phyloP scores from a whole-genome alignment of 2,329 filamentous ascomycete species.

The Coleophoma eucalyptorum region DNA sequence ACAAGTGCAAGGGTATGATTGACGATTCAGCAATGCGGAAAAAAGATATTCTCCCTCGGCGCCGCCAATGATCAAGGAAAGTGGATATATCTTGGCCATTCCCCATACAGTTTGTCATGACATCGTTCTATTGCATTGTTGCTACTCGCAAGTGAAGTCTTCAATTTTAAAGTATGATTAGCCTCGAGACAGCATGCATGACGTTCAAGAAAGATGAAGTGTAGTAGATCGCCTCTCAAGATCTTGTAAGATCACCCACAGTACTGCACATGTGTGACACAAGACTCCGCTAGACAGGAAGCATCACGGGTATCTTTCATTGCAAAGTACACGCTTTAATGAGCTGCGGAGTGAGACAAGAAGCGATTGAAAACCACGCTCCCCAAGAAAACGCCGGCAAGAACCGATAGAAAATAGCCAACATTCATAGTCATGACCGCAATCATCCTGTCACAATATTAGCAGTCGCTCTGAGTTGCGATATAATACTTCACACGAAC shows the following conservation, averaged over 20 bases:
- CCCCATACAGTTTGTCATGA: too few species aligned
- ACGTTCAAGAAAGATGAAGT: not conserved
- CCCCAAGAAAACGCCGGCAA: constrained; percentile 73
- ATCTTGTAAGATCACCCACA: not conserved
- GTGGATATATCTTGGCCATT: too few species aligned
- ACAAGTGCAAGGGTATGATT: too few species aligned
- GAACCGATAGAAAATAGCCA: constrained; percentile 73
- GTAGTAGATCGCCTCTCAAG: not conserved
- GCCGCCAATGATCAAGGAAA: too few species aligned
- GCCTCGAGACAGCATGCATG: too few species aligned
- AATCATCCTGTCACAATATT: constrained; percentile 62
- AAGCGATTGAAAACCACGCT: constrained; percentile 46
- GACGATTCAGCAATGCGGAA: too few species aligned
- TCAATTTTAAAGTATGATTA: too few species aligned
- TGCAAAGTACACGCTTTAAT: not conserved
- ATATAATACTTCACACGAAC: constrained; percentile 47
- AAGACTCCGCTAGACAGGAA: not conserved
- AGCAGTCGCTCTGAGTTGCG: constrained; percentile 5
- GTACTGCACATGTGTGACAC: not conserved
- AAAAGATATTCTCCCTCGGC: too few species aligned
- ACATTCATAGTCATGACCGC: constrained; percentile 85
- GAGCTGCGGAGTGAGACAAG: not conserved
- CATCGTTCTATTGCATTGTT: too few species aligned
- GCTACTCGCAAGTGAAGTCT: too few species aligned
- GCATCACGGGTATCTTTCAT: not conserved